Conservation (phyloP, 441 rosid genomes). For the Jatropha multifida region DNA sequence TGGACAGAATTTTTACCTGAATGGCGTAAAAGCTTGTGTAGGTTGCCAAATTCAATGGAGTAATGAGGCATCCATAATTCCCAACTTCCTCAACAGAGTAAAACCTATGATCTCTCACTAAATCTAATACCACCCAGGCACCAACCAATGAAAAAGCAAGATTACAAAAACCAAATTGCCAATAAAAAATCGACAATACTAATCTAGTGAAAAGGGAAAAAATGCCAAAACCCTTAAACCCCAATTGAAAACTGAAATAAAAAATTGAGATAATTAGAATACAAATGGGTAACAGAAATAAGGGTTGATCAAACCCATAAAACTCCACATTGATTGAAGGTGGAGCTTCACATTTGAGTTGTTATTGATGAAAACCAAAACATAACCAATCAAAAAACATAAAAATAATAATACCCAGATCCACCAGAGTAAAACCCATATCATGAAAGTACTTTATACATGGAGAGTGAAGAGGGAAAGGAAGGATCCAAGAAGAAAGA, state of each 20-base stretch:
- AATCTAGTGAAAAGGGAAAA: background rate
- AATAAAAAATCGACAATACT: background rate
- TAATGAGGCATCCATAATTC: slow-evolving; percentile 11
- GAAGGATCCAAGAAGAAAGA: background rate
- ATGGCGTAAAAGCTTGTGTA: background rate
- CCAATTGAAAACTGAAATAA: background rate
- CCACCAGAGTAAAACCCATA: slow-evolving; percentile 15
- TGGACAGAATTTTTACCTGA: slow-evolving; percentile 10
- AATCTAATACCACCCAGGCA: background rate
- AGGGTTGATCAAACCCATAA: background rate
- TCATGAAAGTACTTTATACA: background rate
- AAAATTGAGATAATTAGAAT: background rate
- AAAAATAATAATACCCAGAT: slow-evolving; percentile 15
- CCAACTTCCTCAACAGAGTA: background rate
- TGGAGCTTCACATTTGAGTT: slow-evolving; percentile 1
- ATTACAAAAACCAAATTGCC: background rate
- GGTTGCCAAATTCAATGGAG: slow-evolving; percentile 14
- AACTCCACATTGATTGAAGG: background rate
- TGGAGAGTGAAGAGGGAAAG: background rate
- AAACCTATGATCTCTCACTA: slow-evolving; percentile 11
- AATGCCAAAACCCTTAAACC: background rate
- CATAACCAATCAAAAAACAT: slow-evolving; percentile 9
- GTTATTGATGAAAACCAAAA: slow-evolving; percentile 8
- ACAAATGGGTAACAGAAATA: background rate
- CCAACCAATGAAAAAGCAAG: background rate